Evolutionary conservation across 2,329 filamentous ascomycete species (phyloP).

Genomic region (Fusarium sp.): DNA sequence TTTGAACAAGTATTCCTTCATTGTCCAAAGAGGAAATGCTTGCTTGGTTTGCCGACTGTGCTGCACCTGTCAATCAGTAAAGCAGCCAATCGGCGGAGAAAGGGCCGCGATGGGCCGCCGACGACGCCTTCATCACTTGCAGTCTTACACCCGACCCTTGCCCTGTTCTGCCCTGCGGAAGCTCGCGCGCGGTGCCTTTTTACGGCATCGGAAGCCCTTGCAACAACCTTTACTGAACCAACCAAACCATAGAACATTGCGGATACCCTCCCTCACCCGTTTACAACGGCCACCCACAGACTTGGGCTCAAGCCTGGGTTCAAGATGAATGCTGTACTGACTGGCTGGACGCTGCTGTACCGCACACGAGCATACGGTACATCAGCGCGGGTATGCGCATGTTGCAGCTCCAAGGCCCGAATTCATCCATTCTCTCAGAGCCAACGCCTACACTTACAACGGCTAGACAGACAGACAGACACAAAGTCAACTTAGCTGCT

Average conservation of each 20-base stretch:
- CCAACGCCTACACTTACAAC: not conserved
- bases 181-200: constrained; percentile 24
- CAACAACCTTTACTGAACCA: constrained; percentile 11
- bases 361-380: constrained; percentile 12
- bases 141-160: constrained; percentile 21
- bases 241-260: constrained; percentile 10
- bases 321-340: not conserved
- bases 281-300: constrained; percentile 35
- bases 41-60: constrained; percentile 10
- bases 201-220: constrained; percentile 36
- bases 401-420: constrained; percentile 5
- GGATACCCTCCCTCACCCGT: constrained; percentile 32
- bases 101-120: constrained; percentile 1
- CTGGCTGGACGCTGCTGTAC: constrained; percentile 8
- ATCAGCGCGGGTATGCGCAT: constrained; percentile 30
- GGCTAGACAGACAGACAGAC: constrained; percentile 4
- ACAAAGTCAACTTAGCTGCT: not conserved
- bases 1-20: not conserved
- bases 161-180: constrained; percentile 2
- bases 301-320: constrained; percentile 27
- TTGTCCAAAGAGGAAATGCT: constrained; percentile 5
- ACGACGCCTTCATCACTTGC: not conserved
- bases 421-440: constrained; percentile 15
- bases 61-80: constrained; percentile 4
- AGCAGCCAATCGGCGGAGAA: constrained; percentile 22